Evolutionary conservation across 331 rosid species (phyloP), one percentile per base, ranked within the genome.

Genomic region (Quercus tomentella): DNA sequence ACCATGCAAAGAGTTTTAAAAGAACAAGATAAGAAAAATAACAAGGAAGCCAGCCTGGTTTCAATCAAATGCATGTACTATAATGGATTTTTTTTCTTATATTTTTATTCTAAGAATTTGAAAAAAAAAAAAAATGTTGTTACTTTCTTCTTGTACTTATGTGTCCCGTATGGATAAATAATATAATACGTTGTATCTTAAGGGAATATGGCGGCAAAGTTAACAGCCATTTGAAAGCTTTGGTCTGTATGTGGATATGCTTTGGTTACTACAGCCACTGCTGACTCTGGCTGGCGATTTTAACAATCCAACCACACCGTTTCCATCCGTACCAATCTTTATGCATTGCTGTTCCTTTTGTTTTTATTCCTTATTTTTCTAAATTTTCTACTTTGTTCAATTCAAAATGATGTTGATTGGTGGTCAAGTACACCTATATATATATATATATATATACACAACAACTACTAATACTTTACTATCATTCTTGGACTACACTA

Each of bases 241-340:
- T 35, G 70, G 35, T 72, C 16, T 52, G 16, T 7, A 1, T 15
- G 12, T 16, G 22, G 8, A 22, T 20, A 7, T 22, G 61, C 45
- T 52, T 18, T 16, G 52, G 78, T 10, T 62, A 9, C 4, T 65
- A 56, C 76, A 70, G 21, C 56, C 66, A 63, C 61, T 72, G 77
- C 65, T 43, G 75, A 67, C 49, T 79, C 83, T 72, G 80, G 86
- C 86, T 62, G 84, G 86, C 84, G 75, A 80, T 37, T 73, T 28
- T 20, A 5, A 25, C 70, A 76, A 56, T 69, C 52, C 35, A 14
- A 52, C 5, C 71, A 16, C 73, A 55, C 30, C 22, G 45, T 17
- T 6, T 26, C 21, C 54, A 16, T 45, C 25, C 6, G 35, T 43
- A 2, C 20, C 6, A 10, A 28, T 70, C 70, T 72, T 43, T 72